A percentile compares a stretch with the other conserved stretches of the same genome.
Conservation (phyloP, 2,329 filamentous ascomycete species). For the Colletotrichum gloeosporioides region DNA sequence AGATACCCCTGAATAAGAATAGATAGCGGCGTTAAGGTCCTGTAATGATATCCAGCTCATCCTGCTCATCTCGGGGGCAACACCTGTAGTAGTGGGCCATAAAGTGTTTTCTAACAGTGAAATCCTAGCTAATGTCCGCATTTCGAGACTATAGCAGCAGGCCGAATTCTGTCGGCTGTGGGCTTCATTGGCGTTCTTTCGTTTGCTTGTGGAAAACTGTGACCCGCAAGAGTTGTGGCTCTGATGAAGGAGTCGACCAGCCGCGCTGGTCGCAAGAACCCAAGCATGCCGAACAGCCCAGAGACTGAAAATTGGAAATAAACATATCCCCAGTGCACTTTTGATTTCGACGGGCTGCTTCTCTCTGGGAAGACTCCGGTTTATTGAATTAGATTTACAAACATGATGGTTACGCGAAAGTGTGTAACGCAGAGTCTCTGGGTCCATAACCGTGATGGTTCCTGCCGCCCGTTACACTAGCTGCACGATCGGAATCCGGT, state of each 20-base stretch:
- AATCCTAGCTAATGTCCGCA: neutral
- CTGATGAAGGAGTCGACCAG: neutral
- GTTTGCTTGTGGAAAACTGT: neutral
- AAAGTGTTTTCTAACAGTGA: neutral
- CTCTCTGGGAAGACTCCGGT: neutral
- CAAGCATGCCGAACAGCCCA: neutral
- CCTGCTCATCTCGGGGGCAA: neutral
- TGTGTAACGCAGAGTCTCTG: neutral
- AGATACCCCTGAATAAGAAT: neutral
- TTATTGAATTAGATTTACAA: neutral
- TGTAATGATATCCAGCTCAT: neutral
- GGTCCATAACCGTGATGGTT: neutral
- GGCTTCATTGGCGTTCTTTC: too few species aligned
- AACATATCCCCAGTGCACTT: neutral
- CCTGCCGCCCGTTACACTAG: neutral
- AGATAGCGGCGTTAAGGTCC: neutral
- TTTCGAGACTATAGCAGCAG: neutral
- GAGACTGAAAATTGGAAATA: too few species aligned
- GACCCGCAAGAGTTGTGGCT: neutral
- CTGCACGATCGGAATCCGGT: neutral
- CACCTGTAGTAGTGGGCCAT: neutral
- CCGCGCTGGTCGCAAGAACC: neutral
- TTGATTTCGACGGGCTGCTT: neutral
- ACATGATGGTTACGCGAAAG: neutral
- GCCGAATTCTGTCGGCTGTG: neutral